Evolutionary conservation across 73 alveolate species (phyloP).

Genomic region (Tetrahymena malaccensis): DNA sequence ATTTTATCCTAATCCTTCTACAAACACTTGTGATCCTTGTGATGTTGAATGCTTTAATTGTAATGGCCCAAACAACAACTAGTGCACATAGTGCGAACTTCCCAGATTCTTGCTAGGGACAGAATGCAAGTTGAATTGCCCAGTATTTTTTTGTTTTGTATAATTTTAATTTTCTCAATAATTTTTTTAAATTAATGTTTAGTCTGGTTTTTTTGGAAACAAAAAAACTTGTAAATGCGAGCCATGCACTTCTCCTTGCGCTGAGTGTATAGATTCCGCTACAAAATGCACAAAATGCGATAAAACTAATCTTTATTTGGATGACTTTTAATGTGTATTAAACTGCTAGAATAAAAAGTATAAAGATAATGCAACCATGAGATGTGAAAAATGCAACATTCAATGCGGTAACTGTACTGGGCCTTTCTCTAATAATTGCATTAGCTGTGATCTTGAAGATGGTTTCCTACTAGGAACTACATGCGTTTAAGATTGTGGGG

Average conservation of each 20-base stretch:
- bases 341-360: not conserved
- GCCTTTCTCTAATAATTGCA: not conserved
- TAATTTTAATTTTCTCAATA: not conserved
- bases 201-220: not conserved
- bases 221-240: not conserved
- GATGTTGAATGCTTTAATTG: not conserved
- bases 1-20: not conserved
- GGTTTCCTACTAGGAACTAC: not conserved
- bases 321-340: not conserved
- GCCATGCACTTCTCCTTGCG: not conserved
- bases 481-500: not conserved
- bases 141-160: not conserved
- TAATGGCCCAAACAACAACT: not conserved
- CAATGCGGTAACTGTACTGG: not conserved
- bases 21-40: not conserved
- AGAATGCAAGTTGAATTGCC: not conserved
- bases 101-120: not conserved
- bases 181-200: not conserved
- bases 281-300: not conserved
- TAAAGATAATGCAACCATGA: not conserved
- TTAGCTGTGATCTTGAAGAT: not conserved
- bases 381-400: not conserved
- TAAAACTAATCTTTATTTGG: not conserved
- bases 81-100: not conserved
- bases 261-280: not conserved